phyloP scores from a whole-genome alignment of 768 basidiomycete species.

The Galerina sulciceps region DNA sequence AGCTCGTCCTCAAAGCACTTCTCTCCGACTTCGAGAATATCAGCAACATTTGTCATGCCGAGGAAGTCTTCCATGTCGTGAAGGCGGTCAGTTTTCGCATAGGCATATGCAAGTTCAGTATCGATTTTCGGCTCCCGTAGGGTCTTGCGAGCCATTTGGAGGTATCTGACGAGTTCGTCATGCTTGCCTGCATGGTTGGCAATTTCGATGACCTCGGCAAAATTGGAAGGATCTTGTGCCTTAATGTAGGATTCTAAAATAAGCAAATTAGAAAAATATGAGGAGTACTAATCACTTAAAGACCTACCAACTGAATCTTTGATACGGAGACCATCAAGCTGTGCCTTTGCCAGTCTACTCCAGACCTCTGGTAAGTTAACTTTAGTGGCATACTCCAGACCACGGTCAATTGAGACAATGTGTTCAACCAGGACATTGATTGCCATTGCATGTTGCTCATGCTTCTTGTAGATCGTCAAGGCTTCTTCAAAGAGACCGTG shows the following conservation, averaged over 20 bases:
- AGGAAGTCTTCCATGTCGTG: conserved; percentile 99
- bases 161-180: conserved; percentile 92
- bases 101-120: conserved; percentile 96
- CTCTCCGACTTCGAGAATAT: conserved; percentile 95
- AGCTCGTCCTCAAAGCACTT: conserved; percentile 99
- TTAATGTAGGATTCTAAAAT: conserved; percentile 31
- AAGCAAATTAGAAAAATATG: background rate
- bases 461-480: conserved; percentile 96
- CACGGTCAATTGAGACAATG: conserved; percentile 96
- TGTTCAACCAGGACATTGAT: conserved; percentile 99
- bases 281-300: background rate
- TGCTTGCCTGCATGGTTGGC: conserved; percentile 87
- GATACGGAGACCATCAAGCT: conserved; percentile 96
- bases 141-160: conserved; percentile 98
- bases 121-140: conserved; percentile 98
- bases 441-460: conserved; percentile 92
- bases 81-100: conserved; percentile 94
- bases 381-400: conserved; percentile 94
- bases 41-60: conserved; percentile 97
- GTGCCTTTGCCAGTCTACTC: conserved; percentile 98
- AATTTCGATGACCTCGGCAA: conserved; percentile 81
- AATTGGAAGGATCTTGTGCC: conserved; percentile 16
- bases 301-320: conserved; percentile 92
- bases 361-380: conserved; percentile 96
- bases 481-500: conserved; percentile 97